phyloP scores from a whole-genome alignment of 2,329 filamentous ascomycete species.

The Alternaria sp. region DNA sequence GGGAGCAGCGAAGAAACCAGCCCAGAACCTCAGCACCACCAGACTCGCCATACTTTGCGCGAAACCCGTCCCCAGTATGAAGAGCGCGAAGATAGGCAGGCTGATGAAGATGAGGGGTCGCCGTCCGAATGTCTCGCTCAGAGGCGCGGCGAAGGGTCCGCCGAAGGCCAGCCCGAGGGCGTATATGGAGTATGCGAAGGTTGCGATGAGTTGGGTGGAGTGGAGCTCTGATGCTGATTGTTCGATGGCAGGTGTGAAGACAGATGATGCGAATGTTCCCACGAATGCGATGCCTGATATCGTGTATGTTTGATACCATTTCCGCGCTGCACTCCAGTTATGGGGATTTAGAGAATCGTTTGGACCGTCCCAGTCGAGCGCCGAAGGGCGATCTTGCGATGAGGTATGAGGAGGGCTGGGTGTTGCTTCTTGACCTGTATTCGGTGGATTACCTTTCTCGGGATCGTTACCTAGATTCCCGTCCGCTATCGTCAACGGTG shows the following conservation, averaged over 20 bases:
- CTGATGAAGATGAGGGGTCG: conserved; percentile 72
- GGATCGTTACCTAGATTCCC: neutral
- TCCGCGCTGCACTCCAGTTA: conserved; percentile 16
- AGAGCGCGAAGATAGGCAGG: conserved; percentile 66
- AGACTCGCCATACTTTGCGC: conserved; percentile 72
- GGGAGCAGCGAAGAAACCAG: conserved; percentile 40
- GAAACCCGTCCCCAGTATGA: conserved; percentile 52
- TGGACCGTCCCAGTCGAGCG: conserved; percentile 16
- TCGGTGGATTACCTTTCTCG: neutral
- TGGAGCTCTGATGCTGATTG: conserved; percentile 19
- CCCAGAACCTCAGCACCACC: conserved; percentile 67
- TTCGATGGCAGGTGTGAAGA: conserved; percentile 18
- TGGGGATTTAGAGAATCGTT: conserved; percentile 19
- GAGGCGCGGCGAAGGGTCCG: conserved; percentile 73
- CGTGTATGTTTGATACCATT: conserved; percentile 17
- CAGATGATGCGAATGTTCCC: conserved; percentile 12
- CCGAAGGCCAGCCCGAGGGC: conserved; percentile 66
- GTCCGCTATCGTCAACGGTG: neutral
- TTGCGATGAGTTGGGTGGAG: conserved; percentile 22
- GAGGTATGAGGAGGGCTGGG: neutral
- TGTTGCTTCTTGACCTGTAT: neutral
- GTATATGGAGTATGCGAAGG: conserved; percentile 31
- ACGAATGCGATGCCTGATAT: conserved; percentile 17
- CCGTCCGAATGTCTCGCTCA: conserved; percentile 75
- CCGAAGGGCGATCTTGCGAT: conserved; percentile 1